Evolutionary conservation across 106 monocot species (phyloP), one percentile per base, ranked within the genome.

Genomic region (Platanthera zijinensis): DNA sequence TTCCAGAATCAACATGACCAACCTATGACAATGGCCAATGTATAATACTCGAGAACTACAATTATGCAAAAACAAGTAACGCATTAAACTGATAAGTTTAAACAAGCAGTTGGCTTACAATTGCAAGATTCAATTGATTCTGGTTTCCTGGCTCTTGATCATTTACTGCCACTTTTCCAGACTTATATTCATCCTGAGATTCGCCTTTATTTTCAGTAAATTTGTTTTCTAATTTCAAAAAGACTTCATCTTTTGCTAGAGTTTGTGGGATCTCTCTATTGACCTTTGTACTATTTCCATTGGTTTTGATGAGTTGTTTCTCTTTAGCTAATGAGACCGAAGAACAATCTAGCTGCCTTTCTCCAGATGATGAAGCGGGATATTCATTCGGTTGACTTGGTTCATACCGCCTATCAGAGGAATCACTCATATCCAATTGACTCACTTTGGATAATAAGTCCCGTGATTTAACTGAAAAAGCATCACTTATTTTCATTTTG

Each of bases 1-100:
- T 99, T 74, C 97, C 97, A 75, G 97, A 99, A 84, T 99, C 97
- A 79, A 99, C 94, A 83, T 99, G 97, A 50, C 97, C 97, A 74
- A 92, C 92, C 96, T 96, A 80, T 17, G 50, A 78, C 8, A 52
- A 28, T 70, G 57, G 21, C 21, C 15, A 15, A 75, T 22, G 59
- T 61, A 19, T 18, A 59, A 59, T 19, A 61, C 59, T 21, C 59
- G 32, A 66, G 32, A 66, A 10, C 32, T 66, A 66, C 25, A 66
- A 32, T 64, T 10, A 64, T 66, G 66, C 22, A 10, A 30, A 64
- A 57, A 61, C 9, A 17, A 78, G 45, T 2, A 3, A 22, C 30
- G 45, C 6, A 71, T 5, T 30, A 49, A 76, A 45, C 66, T 76
- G 8, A 49, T 62, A 14, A 74, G 48, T 14, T 28, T 67, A 52